Base-by-base conservation (phyloP, 768 basidiomycete species). In the Boletus eberwhitei region DNA sequence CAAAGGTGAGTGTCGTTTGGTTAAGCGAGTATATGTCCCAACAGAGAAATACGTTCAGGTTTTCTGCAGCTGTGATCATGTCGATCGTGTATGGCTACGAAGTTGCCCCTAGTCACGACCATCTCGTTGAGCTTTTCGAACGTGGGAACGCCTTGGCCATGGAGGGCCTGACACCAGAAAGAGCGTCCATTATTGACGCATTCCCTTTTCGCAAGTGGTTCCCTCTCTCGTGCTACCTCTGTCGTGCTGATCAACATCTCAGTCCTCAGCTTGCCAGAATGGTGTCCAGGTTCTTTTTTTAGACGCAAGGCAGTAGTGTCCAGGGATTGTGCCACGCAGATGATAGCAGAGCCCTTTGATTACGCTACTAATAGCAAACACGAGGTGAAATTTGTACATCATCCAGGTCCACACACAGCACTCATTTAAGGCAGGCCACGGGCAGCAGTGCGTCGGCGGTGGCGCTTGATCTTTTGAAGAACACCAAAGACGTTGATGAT, bases 81-180 rank as follows among this genome's bases (percentile, higher is more conserved):
- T 69, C 72, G 16, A 65, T 79, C 14, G 67, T 73, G 14, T 80
- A 79, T 39, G 79, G 76, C 19, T 66, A 71, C 19, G 59, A 71
- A 6, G 66, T 76, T 8, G 67, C 67, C 16, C 62, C 72, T 8
- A 55, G 66, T 32, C 68, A 69, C 1, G 77, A 78, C 45, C 63
- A 66, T 32, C 72, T 75, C 54, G 69, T 79, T 13, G 55, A 71
- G 9, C 57, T 77, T 4, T 71, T 75, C 5, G 71, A 77, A 36
- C 61, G 64, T 12, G 74, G 74, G 5, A 38, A 69, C 5, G 3
- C 26, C 9, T 17, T 67, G 14, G 53, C 61, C 1, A 17, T 68
- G 38, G 54, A 46, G 42, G 21, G 34, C 6, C 31, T 64, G 5
- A 57, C 55, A n/a, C 67, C 62, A 5, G 64, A 64, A 31, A 7